These are phyloP conservation scores for Aureobasidium musti DNA, from an alignment of 2,329 filamentous ascomycete species.

Conservation along the genomic window DNA sequence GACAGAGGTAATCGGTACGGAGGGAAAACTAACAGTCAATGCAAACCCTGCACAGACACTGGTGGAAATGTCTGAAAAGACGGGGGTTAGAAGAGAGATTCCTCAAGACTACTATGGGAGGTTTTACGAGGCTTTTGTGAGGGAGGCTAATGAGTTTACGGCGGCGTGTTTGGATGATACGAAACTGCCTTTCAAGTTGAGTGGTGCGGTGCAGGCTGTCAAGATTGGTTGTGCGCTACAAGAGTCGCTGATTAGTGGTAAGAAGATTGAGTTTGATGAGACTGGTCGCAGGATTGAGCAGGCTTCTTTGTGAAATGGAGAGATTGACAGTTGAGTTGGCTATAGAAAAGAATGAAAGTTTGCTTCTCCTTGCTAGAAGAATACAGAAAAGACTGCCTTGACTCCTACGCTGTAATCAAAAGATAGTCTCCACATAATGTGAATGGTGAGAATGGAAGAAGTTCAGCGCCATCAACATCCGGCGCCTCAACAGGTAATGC, in stretches of 20 bases:
- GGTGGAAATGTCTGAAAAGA: slow-evolving; percentile 57
- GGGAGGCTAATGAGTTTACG: slow-evolving; percentile 65
- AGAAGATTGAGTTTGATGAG: slow-evolving; percentile 59
- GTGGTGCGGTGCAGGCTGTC: slow-evolving; percentile 60
- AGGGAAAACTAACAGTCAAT: slow-evolving; percentile 64
- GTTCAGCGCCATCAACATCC: neutral
- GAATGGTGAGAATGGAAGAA: neutral
- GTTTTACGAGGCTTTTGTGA: slow-evolving; percentile 65
- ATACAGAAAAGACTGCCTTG: neutral
- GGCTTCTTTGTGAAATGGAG: slow-evolving; percentile 26
- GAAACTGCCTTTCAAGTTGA: slow-evolving; percentile 58
- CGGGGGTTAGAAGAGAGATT: slow-evolving; percentile 61
- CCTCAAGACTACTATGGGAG: slow-evolving; percentile 63
- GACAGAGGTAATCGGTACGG: slow-evolving; percentile 67
- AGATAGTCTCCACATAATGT: neutral
- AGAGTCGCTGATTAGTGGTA: slow-evolving; percentile 48
- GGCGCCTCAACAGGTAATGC: no score
- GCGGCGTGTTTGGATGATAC: slow-evolving; percentile 59
- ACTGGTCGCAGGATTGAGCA: slow-evolving; percentile 51
- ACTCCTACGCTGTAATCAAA: neutral
- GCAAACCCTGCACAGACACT: slow-evolving; percentile 61
- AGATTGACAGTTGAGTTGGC: neutral
- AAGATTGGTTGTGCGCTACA: slow-evolving; percentile 59
- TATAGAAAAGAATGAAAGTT: neutral
- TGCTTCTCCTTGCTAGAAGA: neutral